Conservation (phyloP, 805 yeast genomes). For the Ogataea zsoltii region DNA sequence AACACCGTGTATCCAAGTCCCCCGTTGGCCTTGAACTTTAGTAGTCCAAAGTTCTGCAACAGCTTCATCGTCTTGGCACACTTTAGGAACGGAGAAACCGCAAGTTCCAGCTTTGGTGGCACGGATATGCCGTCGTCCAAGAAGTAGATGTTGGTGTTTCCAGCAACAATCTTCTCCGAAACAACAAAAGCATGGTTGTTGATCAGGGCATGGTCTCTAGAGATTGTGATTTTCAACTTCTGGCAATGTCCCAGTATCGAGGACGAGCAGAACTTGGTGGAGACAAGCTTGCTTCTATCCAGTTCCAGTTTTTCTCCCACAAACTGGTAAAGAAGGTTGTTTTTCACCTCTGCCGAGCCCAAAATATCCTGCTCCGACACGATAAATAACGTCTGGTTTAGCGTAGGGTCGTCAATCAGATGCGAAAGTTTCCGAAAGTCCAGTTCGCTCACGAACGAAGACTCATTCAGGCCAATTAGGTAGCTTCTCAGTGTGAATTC, state of each 20-base stretch:
- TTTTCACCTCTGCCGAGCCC: slow-evolving; percentile 25
- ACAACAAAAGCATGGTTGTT: slow-evolving; percentile 58
- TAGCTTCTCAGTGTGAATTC: slow-evolving; percentile 56
- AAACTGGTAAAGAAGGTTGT: slow-evolving; percentile 64
- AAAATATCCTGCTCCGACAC: slow-evolving; percentile 40
- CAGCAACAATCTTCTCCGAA: slow-evolving; percentile 48
- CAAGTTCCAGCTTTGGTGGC: slow-evolving; percentile 64
- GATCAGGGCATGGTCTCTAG: slow-evolving; percentile 37
- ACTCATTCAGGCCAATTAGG: slow-evolving; percentile 57
- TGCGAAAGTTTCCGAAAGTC: slow-evolving; percentile 55
- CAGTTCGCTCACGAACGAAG: slow-evolving; percentile 69
- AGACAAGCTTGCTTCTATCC: slow-evolving; percentile 40
- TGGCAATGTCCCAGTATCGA: slow-evolving; percentile 69
- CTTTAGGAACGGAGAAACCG: slow-evolving; percentile 62
- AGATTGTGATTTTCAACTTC: slow-evolving; percentile 46
- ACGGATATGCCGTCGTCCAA: slow-evolving; percentile 58
- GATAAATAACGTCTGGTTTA: slow-evolving; percentile 64
- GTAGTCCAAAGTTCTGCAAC: slow-evolving; percentile 51
- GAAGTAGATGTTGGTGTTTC: slow-evolving; percentile 66
- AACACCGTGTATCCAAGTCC: slow-evolving; percentile 70
- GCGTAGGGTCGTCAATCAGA: slow-evolving; percentile 54
- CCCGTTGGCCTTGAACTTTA: slow-evolving; percentile 49
- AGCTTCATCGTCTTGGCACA: slow-evolving; percentile 67
- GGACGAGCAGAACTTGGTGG: slow-evolving; percentile 50
- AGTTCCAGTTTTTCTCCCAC: slow-evolving; percentile 44